Evolutionary conservation across 1,284 basidiomycete species (phyloP), one percentile per base, ranked within the genome.

Genomic region (Fistulina hepatica): DNA sequence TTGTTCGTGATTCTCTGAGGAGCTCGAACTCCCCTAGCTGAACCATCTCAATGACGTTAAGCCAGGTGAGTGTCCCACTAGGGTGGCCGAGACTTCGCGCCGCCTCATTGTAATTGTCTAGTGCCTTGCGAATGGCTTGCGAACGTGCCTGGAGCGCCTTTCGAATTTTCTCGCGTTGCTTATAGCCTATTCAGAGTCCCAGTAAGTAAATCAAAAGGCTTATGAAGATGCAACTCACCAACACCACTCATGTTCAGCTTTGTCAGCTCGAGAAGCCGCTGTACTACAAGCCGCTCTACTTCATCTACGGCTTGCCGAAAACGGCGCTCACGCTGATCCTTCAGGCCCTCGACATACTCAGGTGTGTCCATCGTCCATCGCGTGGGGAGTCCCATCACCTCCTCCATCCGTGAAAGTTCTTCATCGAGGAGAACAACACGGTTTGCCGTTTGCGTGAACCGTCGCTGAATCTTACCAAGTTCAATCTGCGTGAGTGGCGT

Each of bases 191-290:
- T n/a, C n/a, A n/a, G n/a, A n/a, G n/a, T n/a, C n/a, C n/a, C 33
- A 34, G 33, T n/a, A 7, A 34, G n/a, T n/a, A n/a, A n/a, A n/a
- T n/a, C n/a, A 19, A 12, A 34, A 13, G 16, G n/a, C 5, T n/a
- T 34, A 6, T 6, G n/a, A 34, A 34, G 9, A 34, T 19, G n/a
- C 16, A 9, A 40, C 45, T 15, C 27, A 51, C 51, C 49, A 8
- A 45, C 36, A 4, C 43, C 44, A 10, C 39, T 21, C 22, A 49
- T 42, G 33, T 53, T 44, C 2, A 48, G 23, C 36, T 53, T 51
- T 5, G 41, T 31, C 11, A 56, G 33, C 44, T 55, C 52, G 28
- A 54, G 48, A 20, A 54, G 40, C 6, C 45, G 44, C 30, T 46
- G 46, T 0, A 52, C 44, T 2, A 54, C 47, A 1, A 55, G 42